Base-by-base conservation (phyloP, 2,329 filamentous ascomycete genomes). In the Fusarium austroafricanum region DNA sequence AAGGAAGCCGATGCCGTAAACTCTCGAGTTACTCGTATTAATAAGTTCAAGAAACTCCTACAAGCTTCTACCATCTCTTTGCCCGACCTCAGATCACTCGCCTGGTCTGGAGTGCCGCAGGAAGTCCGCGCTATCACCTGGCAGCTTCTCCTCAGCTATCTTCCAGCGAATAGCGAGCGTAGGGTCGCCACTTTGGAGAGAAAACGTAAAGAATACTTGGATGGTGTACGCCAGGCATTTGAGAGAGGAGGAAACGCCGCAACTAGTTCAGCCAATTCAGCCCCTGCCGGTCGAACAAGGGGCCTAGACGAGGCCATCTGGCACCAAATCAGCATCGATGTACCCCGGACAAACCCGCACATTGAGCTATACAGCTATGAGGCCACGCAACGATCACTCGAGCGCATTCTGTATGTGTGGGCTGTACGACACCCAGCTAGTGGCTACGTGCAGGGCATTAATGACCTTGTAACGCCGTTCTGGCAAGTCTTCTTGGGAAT, bases 311-410 rank as follows among this genome's bases (percentile, higher is more conserved):
- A 99, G 82, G 92, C 93, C n/a, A 90, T 99, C 61, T 99, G 96
- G 96, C 96, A 99, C 81, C 96, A 99, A 77, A 98, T 99, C 80
- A 97, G 94, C 79, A 99, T 99, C 75, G 96, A 99, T 76, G 93
- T 98, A 21, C 96, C 96, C 4, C 89, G 96, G 50, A 99, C 96
- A 6, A 98, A 97, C 76, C 96, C 96, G 12, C 96, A 98, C 79
- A 90, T 99, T 54, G 92, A 96, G 72, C 85, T 99, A 1, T 99
- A 99, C 80, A 88, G 93, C 70, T 98, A 97, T 76, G 95, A 98
- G 79, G 95, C 95, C 6, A 99, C 96, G 1, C 96, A 99, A 77
- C 86, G 94, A 55, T 97, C 94, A 2, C 82, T 99, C 15, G 96
- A 99, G 79, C 89, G 95, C 47, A 98, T 99, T 71, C 81, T 99